phyloP scores from a whole-genome alignment of 208 protist species.

The Trypanosoma avium region DNA sequence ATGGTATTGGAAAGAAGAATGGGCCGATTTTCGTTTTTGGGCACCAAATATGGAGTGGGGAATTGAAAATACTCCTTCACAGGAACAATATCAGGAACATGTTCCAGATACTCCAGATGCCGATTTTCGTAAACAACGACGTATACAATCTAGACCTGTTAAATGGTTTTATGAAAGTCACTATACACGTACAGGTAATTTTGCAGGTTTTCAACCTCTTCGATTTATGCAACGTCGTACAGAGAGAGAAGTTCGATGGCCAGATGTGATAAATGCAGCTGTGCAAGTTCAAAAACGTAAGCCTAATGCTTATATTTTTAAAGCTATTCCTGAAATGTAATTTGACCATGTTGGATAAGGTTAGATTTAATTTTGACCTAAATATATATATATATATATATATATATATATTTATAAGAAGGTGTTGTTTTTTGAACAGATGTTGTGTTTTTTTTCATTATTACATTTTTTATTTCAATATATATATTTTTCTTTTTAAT shows the following conservation, averaged over 20 bases:
- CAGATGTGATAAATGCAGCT: slow-evolving; percentile 89
- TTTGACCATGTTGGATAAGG: background rate
- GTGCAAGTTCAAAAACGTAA: slow-evolving; percentile 86
- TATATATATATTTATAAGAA: slow-evolving; percentile 1
- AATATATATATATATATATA: slow-evolving; percentile 10
- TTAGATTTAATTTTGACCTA: background rate
- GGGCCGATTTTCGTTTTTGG: slow-evolving; percentile 94
- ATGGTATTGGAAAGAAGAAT: slow-evolving; percentile 95
- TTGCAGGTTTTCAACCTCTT: slow-evolving; percentile 87
- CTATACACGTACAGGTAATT: slow-evolving; percentile 91
- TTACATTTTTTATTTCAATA: background rate
- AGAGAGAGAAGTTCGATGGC: slow-evolving; percentile 88
- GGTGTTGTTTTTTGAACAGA: slow-evolving; percentile 10
- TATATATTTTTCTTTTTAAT: slow-evolving; percentile 9
- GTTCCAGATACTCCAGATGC: slow-evolving; percentile 89
- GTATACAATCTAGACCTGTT: slow-evolving; percentile 88
- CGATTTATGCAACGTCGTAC: slow-evolving; percentile 92
- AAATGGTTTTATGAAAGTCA: slow-evolving; percentile 95
- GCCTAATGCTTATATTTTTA: slow-evolving; percentile 85
- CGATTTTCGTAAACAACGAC: slow-evolving; percentile 89
- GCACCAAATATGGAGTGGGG: slow-evolving; percentile 94
- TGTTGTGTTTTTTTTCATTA: background rate
- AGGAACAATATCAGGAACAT: slow-evolving; percentile 93
- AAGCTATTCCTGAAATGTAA: slow-evolving; percentile 88
- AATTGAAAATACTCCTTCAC: slow-evolving; percentile 88